Conservation (phyloP, 768 basidiomycete species). For the Daedalea quercina region DNA sequence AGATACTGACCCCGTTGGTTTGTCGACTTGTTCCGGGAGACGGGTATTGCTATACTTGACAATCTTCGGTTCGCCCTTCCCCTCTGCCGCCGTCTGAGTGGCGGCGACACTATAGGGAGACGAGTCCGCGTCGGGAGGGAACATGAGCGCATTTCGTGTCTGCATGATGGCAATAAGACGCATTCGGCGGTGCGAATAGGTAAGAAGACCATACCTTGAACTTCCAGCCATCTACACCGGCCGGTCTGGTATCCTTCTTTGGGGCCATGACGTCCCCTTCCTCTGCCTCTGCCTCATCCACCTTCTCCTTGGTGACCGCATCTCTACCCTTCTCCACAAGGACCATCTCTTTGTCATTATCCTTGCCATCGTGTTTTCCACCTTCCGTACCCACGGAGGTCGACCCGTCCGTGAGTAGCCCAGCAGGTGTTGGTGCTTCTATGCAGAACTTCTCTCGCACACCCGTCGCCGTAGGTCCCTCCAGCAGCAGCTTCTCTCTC, state of each 20-base stretch:
- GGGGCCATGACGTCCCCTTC: slow-evolving; percentile 72
- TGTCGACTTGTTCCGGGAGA: slow-evolving; percentile 63
- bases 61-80: slow-evolving; percentile 43
- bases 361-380: slow-evolving; percentile 8
- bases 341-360: slow-evolving; percentile 5
- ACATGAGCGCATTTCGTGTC: slow-evolving; percentile 95
- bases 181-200: background rate
- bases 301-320: slow-evolving; percentile 18
- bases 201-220: slow-evolving; percentile 52
- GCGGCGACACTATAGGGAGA: slow-evolving; percentile 59
- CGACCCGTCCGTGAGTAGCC: slow-evolving; percentile 38
- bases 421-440: slow-evolving; percentile 48
- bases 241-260: slow-evolving; percentile 62
- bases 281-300: slow-evolving; percentile 19
- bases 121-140: slow-evolving; percentile 84
- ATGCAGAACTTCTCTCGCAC: slow-evolving; percentile 64
- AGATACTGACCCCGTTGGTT: slow-evolving; percentile 36
- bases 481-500: slow-evolving; percentile 67
- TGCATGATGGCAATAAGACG: slow-evolving; percentile 24
- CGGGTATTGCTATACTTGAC: slow-evolving; percentile 83
- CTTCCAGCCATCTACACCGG: slow-evolving; percentile 75
- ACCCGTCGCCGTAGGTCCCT: slow-evolving; percentile 53
- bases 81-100: slow-evolving; percentile 18
- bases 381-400: slow-evolving; percentile 20
- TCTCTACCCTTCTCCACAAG: slow-evolving; percentile 17